Evolutionary conservation across 1,284 basidiomycete genomes (phyloP).

Genomic region (Albatrellus sp.): DNA sequence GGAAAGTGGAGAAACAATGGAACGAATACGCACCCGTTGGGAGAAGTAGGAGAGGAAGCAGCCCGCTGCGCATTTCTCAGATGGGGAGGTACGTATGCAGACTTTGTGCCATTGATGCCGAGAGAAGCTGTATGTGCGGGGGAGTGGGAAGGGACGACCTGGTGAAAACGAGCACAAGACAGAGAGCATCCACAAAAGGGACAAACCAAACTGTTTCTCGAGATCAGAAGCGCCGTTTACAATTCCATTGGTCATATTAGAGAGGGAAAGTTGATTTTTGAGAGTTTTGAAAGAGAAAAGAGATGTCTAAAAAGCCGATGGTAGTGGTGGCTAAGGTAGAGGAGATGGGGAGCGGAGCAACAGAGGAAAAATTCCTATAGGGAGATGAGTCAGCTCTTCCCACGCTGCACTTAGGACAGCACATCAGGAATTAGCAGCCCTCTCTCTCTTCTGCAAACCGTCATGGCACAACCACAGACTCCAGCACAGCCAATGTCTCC

Average conservation of each 20-base stretch:
- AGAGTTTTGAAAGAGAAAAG: constrained; percentile 12
- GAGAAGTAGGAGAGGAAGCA: constrained; percentile 40
- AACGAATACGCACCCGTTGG: constrained; percentile 35
- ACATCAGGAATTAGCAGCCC: no score
- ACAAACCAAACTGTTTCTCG: constrained; percentile 75
- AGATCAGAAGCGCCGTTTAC: constrained; percentile 69
- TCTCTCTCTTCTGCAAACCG: not conserved
- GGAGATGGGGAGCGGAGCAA: constrained; percentile 1
- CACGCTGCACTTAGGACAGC: constrained; percentile 6
- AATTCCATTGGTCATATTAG: constrained; percentile 82
- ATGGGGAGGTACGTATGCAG: constrained; percentile 91
- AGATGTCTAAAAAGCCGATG: constrained; percentile 19
- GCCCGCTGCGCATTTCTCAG: constrained; percentile 73
- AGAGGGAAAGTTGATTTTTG: constrained; percentile 14
- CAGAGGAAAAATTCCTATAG: not conserved
- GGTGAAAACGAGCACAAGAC: constrained; percentile 8
- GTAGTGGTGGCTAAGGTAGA: constrained; percentile 20
- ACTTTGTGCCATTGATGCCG: constrained; percentile 58
- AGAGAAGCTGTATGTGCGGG: constrained; percentile 37
- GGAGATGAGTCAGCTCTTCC: not conserved
- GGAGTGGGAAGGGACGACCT: constrained; percentile 14
- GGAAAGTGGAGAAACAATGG: constrained; percentile 4
- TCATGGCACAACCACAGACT: constrained; percentile 5
- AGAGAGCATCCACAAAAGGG: constrained; percentile 9
- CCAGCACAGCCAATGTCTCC: constrained; percentile 18